Conservation (phyloP, 371 early-diverging fungal genomes). For the Rhizopus stolonifer region DNA sequence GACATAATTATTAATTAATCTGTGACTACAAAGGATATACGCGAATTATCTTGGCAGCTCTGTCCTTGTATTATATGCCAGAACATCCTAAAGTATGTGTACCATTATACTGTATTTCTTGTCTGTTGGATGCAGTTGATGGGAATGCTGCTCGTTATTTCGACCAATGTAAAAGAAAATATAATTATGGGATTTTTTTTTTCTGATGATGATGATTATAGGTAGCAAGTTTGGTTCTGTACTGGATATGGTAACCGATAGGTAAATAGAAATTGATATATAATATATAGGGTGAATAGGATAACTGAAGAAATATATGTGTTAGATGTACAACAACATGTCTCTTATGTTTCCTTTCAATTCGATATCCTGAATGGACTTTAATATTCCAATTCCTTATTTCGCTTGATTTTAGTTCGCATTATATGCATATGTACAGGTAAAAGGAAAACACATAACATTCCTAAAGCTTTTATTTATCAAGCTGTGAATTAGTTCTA, state of each 20-base stretch:
- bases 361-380: slow-evolving; percentile 67
- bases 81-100: slow-evolving; percentile 70
- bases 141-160: slow-evolving; percentile 91
- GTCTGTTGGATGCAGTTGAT: slow-evolving; percentile 93
- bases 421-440: slow-evolving; percentile 98
- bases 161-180: slow-evolving; percentile 73
- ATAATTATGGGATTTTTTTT: neutral
- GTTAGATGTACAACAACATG: slow-evolving; percentile 86
- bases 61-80: slow-evolving; percentile 76
- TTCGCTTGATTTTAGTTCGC: slow-evolving; percentile 90
- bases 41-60: slow-evolving; percentile 77
- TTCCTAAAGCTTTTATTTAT: slow-evolving; percentile 1
- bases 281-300: no score
- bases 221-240: slow-evolving; percentile 94
- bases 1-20: neutral
- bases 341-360: slow-evolving; percentile 81
- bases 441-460: slow-evolving; percentile 23
- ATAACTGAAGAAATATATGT: no score
- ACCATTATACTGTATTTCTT: slow-evolving; percentile 80
- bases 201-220: slow-evolving; percentile 25
- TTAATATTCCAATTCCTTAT: slow-evolving; percentile 86
- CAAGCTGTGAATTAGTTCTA: slow-evolving; percentile 54
- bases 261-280: no score
- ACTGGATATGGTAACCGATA: slow-evolving; percentile 97
- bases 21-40: slow-evolving; percentile 62